Conservation (phyloP, 768 basidiomycete species). For the Boletus patriciae region DNA sequence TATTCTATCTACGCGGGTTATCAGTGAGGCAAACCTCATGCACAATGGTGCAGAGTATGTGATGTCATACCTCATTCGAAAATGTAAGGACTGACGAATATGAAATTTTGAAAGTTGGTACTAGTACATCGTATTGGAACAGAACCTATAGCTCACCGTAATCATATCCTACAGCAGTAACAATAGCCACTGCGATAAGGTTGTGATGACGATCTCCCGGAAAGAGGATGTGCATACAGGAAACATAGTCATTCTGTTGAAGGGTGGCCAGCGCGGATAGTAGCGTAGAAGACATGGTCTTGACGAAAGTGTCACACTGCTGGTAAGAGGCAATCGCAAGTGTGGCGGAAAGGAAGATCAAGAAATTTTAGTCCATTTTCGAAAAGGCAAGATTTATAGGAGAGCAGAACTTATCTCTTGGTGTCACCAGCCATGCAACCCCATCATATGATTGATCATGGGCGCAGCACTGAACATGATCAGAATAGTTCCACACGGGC, state of each 20-base stretch:
- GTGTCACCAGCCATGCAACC: too few relatives aligned
- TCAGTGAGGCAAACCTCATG: too few relatives aligned
- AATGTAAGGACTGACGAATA: background rate
- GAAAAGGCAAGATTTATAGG: too few relatives aligned
- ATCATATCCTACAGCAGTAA: background rate
- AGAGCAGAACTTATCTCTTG: too few relatives aligned
- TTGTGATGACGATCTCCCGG: background rate
- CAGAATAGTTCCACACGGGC: too few relatives aligned
- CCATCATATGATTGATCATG: too few relatives aligned
- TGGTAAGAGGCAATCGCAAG: too few relatives aligned
- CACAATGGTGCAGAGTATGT: background rate
- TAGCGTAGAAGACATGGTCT: background rate
- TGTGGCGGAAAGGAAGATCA: too few relatives aligned
- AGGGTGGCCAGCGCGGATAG: background rate
- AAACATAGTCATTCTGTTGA: background rate
- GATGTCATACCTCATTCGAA: background rate
- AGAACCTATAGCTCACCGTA: background rate
- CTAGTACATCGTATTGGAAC: background rate
- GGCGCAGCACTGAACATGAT: too few relatives aligned
- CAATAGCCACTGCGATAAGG: background rate
- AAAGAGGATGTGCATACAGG: background rate
- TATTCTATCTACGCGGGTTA: too few relatives aligned
- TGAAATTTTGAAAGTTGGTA: too few relatives aligned
- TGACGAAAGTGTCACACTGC: background rate
- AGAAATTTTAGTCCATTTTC: too few relatives aligned